Percentiles rank a stretch among this genome's conserved stretches.
Evolutionary conservation across 805 yeast species (phyloP).

Genomic region (Candida tallmaniae): DNA sequence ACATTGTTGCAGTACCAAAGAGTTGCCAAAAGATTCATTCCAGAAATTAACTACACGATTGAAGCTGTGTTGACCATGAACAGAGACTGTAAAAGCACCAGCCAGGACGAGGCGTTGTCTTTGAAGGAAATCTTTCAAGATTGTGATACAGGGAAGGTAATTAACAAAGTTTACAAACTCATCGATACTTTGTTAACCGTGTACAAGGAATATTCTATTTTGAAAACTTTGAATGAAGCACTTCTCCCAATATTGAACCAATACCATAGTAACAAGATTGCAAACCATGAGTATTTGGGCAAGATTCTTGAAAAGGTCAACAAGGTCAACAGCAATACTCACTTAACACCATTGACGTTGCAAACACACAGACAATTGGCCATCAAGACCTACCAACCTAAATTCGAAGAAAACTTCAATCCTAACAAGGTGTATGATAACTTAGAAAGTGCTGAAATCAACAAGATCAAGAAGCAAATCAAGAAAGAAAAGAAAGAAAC

Average conservation of each 20-base stretch:
- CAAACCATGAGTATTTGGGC: slow-evolving; percentile 33
- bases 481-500: slow-evolving; percentile 90
- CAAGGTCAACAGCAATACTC: slow-evolving; percentile 38
- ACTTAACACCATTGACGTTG: slow-evolving; percentile 60
- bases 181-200: slow-evolving; percentile 29
- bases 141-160: slow-evolving; percentile 20
- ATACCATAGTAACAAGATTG: slow-evolving; percentile 10
- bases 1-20: slow-evolving; percentile 69
- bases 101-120: slow-evolving; percentile 4
- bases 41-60: slow-evolving; percentile 50
- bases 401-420: slow-evolving; percentile 92
- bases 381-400: slow-evolving; percentile 81
- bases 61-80: slow-evolving; percentile 39
- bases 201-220: slow-evolving; percentile 63
- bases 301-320: slow-evolving; percentile 46
- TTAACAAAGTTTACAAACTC: slow-evolving; percentile 28
- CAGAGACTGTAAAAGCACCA: not conserved
- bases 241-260: slow-evolving; percentile 17
- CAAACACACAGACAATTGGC: slow-evolving; percentile 84
- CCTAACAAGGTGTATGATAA: slow-evolving; percentile 90
- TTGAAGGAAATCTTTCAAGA: slow-evolving; percentile 15
- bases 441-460: slow-evolving; percentile 68
- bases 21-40: slow-evolving; percentile 72
- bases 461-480: slow-evolving; percentile 76
- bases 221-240: slow-evolving; percentile 48